A percentile compares a stretch with the other conserved stretches of the same genome.
Evolutionary conservation across 2,329 filamentous ascomycete genomes (phyloP).

Genomic region (Ceratocystis destructans): DNA sequence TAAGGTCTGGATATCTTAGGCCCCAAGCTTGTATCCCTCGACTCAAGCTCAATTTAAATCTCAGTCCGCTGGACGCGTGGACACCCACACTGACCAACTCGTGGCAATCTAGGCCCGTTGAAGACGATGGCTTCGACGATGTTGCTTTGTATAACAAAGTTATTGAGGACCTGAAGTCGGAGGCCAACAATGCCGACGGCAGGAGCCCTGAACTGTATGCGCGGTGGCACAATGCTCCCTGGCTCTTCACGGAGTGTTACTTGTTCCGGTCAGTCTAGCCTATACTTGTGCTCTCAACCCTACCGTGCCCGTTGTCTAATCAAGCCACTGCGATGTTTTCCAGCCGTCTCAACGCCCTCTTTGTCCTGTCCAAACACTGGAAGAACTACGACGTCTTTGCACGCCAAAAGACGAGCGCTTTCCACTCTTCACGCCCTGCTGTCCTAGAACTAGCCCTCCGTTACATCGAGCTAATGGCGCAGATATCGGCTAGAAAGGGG

Average conservation of each 20-base stretch:
- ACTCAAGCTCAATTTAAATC: no score
- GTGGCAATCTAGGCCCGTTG: constrained; percentile 45
- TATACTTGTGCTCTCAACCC: not conserved
- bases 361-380: constrained; percentile 68
- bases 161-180: constrained; percentile 50
- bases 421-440: constrained; percentile 78
- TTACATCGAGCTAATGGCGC: constrained; percentile 54
- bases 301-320: not conserved
- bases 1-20: no score
- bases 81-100: constrained; percentile 14
- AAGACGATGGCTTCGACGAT: constrained; percentile 64
- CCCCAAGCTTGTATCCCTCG: no score
- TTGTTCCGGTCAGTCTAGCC: constrained; percentile 52
- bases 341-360: constrained; percentile 65
- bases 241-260: constrained; percentile 91
- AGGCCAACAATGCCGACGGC: constrained; percentile 16
- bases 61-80: not conserved
- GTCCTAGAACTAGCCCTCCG: constrained; percentile 68
- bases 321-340: constrained; percentile 14
- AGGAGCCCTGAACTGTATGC: constrained; percentile 31
- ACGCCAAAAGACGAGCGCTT: constrained; percentile 80
- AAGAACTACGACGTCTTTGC: constrained; percentile 80
- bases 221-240: constrained; percentile 72
- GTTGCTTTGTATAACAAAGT: constrained; percentile 76
- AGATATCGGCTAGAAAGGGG: constrained; percentile 41